phyloP scores from a whole-genome alignment of 495 filamentous ascomycete genomes.

The Aspergillus panamensis region DNA sequence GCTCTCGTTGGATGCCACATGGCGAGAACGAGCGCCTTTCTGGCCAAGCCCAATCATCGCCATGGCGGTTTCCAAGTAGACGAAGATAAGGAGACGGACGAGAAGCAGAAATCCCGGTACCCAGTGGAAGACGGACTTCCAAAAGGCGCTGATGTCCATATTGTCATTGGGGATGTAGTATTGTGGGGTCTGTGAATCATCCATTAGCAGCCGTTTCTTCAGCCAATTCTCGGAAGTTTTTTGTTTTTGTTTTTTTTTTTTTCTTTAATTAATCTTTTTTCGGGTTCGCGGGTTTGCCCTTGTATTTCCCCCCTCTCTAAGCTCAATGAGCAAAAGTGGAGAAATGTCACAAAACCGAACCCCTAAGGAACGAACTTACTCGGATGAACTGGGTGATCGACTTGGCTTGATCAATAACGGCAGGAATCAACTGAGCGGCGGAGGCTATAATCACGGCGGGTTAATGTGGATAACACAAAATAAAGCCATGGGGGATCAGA shows the following conservation, averaged over 20 bases:
- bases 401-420: slow-evolving; percentile 6
- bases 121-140: slow-evolving; percentile 1
- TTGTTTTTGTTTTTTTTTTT: slow-evolving; percentile 32
- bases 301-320: neutral
- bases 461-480: neutral
- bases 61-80: slow-evolving; percentile 8
- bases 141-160: slow-evolving; percentile 2
- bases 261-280: too few species aligned
- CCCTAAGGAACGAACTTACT: neutral
- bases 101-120: slow-evolving; percentile 2
- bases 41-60: slow-evolving; percentile 7
- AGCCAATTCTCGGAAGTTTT: neutral
- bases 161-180: slow-evolving; percentile 30
- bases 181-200: slow-evolving; percentile 39
- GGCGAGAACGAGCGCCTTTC: slow-evolving; percentile 2
- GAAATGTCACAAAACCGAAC: neutral
- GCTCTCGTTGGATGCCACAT: slow-evolving; percentile 5
- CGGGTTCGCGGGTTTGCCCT: neutral
- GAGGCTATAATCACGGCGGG: slow-evolving; percentile 3
- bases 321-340: too few species aligned
- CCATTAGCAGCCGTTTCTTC: neutral
- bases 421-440: slow-evolving; percentile 8
- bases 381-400: slow-evolving; percentile 14
- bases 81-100: slow-evolving; percentile 5
- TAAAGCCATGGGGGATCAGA: neutral